Evolutionary conservation across 2,329 filamentous ascomycete species (phyloP).

Genomic region (Aspergillus latus): DNA sequence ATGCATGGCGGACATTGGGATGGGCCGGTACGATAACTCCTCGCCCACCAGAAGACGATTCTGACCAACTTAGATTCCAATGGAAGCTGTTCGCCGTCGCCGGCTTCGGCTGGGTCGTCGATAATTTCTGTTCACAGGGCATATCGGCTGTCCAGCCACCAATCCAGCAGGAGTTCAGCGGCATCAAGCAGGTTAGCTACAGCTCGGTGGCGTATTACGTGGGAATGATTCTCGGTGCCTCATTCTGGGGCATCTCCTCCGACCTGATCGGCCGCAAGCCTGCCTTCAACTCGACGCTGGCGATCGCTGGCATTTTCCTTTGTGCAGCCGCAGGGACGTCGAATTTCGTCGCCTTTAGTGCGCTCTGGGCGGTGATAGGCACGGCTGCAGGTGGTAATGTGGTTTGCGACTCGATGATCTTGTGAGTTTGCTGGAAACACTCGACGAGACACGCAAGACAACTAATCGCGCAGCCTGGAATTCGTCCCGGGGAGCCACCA

Average conservation of each 20-base stretch:
- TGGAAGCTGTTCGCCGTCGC: constrained; percentile 67
- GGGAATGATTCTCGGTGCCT: constrained; percentile 48
- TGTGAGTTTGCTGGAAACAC: constrained; percentile 5
- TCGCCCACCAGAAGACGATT: not conserved
- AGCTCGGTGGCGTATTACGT: constrained; percentile 38
- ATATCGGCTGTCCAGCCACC: constrained; percentile 31
- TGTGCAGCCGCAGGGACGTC: constrained; percentile 27
- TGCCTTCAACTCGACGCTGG: constrained; percentile 49
- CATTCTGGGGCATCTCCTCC: constrained; percentile 47
- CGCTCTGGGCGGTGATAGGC: constrained; percentile 30
- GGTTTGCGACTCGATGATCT: constrained; percentile 30
- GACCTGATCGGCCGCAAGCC: constrained; percentile 46
- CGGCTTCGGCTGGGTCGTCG: constrained; percentile 68
- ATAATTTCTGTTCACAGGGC: constrained; percentile 51
- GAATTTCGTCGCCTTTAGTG: constrained; percentile 30
- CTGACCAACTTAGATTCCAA: constrained; percentile 31
- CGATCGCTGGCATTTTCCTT: constrained; percentile 40
- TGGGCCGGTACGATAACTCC: constrained; percentile 28
- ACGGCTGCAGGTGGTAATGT: constrained; percentile 32
- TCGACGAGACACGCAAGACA: not conserved
- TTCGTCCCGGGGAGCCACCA: constrained; percentile 31
- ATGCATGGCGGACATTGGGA: constrained; percentile 31
- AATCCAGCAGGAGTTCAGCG: constrained; percentile 28
- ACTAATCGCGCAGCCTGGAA: constrained; percentile 17
- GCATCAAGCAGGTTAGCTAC: constrained; percentile 30